A percentile compares a stretch with the other conserved stretches of the same genome.
phyloP scores from a whole-genome alignment of 148 eudicot genomes.

The Linanthus parryae region DNA sequence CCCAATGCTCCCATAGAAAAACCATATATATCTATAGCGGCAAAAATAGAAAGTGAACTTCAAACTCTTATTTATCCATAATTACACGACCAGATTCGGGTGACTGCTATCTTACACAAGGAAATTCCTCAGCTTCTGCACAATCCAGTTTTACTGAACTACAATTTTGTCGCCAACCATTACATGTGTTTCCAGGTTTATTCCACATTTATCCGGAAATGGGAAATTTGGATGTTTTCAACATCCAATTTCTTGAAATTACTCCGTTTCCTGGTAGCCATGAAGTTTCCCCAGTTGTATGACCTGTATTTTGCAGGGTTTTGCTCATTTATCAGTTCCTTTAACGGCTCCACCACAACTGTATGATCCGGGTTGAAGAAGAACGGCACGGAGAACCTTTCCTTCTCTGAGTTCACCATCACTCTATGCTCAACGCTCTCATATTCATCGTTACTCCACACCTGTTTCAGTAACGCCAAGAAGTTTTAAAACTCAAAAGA shows the following conservation, averaged over 20 bases:
- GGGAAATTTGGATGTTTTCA: constrained; percentile 39
- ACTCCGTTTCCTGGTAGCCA: constrained; percentile 25
- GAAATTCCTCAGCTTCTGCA: too few species aligned
- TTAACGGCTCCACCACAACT: constrained; percentile 39
- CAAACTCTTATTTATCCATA: too few species aligned
- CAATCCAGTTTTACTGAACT: too few species aligned
- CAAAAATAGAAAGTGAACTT: too few species aligned
- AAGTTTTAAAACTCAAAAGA: too few species aligned
- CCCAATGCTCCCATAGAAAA: too few species aligned
- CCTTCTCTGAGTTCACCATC: constrained; percentile 33
- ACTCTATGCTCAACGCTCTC: constrained; percentile 66
- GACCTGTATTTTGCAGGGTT: constrained; percentile 34
- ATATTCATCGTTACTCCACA: constrained; percentile 51
- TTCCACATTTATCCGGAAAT: constrained; percentile 32
- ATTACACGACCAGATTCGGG: too few species aligned
- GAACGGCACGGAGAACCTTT: constrained; percentile 46
- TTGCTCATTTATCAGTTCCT: constrained; percentile 30
- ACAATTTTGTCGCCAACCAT: too few species aligned
- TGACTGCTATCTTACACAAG: too few species aligned
- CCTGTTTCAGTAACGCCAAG: too few species aligned
- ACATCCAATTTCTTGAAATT: constrained; percentile 42
- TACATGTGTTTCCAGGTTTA: too few species aligned
- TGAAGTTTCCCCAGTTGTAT: constrained; percentile 39
- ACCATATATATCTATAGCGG: too few species aligned
- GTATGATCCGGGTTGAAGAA: constrained; percentile 48